Base-by-base conservation (phyloP, 306 rosid species). In the Cicer pinnatifidum region DNA sequence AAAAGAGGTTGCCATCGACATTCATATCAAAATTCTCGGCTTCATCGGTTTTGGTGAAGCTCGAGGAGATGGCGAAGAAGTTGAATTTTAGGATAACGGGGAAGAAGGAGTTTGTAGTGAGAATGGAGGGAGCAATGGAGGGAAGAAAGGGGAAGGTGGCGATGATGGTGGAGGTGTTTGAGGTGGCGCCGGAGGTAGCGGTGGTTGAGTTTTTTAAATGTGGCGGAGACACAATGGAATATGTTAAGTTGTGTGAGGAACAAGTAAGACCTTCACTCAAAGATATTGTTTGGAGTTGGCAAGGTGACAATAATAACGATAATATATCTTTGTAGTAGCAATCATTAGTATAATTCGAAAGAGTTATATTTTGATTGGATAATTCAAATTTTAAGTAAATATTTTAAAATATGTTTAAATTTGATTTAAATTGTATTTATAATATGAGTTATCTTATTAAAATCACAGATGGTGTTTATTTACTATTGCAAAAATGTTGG, bases 211-310 rank as follows among this genome's bases (percentile, higher is more conserved):
- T 92, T 63, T 83, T 85, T 0, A 90, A 88, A 82, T 79, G 85
- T 0, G 71, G 91, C 11, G 96, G 98, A 0, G 96, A 90, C 48
- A 88, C 92, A 1, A 47, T 90, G 0, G 97, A 92, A 75, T 92
- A 92, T 66, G 48, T 72, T 5, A 88, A 85, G 78, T 83, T 90
- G 37, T 92, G 88, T 64, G 96, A 92, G 63, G 88, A 85, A 11
- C 87, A 90, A 6, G 82, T 87, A 7, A 84, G 98, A 62, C 94
- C 98, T n/a, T 89, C 96, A 0, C 82, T 90, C 10, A 83, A 90
- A 58, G 98, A 92, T 88, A 84, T 92, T 17, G 94, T 92, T 58
- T 92, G 98, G 98, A 81, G 86, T n/a, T 92, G 98, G 96, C 98
- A 90, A 59, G 97, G 96, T 33, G 92, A 89, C 6, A 7, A 7